These are phyloP conservation scores for Hemisphaericaspora lyxosophila DNA, from an alignment of 1,139 yeast genomes.

Conservation along the genomic window DNA sequence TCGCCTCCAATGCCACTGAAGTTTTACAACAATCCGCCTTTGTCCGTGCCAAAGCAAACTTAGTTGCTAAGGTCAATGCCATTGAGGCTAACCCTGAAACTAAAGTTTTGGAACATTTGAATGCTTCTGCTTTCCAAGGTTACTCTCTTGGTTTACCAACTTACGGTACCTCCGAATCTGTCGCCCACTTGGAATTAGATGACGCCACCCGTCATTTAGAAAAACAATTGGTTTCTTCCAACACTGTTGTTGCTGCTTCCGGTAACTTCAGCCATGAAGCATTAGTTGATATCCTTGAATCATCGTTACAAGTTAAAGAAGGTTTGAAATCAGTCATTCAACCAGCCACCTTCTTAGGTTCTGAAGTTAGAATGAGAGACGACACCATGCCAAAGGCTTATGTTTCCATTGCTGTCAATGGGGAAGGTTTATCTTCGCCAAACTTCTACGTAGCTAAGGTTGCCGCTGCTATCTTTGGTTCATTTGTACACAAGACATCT, in stretches of 20 bases:
- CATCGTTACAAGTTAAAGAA: constrained; percentile 43
- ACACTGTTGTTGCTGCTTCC: constrained; percentile 68
- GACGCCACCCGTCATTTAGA: constrained; percentile 60
- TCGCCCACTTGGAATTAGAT: constrained; percentile 53
- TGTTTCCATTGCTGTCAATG: constrained; percentile 70
- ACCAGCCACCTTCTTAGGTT: constrained; percentile 71
- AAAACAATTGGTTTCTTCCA: constrained; percentile 58
- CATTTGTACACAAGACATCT: constrained; percentile 54
- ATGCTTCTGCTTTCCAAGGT: constrained; percentile 82
- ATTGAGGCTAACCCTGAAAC: constrained; percentile 47
- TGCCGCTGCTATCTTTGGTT: constrained; percentile 70
- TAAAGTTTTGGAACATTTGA: constrained; percentile 69
- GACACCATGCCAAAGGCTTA: constrained; percentile 81
- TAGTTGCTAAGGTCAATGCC: constrained; percentile 38
- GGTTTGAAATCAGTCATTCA: constrained; percentile 57
- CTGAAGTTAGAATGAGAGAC: constrained; percentile 84
- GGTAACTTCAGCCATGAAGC: constrained; percentile 72
- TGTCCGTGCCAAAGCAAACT: constrained; percentile 35
- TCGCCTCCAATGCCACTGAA: constrained; percentile 36
- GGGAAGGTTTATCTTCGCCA: constrained; percentile 64
- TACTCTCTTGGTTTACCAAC: constrained; percentile 75
- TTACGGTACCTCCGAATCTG: constrained; percentile 66
- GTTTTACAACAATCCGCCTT: constrained; percentile 35
- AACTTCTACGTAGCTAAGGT: constrained; percentile 70
- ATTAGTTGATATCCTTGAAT: constrained; percentile 63